phyloP scores from a whole-genome alignment of 108 stramenopile species.

The Skeletonema potamos region DNA sequence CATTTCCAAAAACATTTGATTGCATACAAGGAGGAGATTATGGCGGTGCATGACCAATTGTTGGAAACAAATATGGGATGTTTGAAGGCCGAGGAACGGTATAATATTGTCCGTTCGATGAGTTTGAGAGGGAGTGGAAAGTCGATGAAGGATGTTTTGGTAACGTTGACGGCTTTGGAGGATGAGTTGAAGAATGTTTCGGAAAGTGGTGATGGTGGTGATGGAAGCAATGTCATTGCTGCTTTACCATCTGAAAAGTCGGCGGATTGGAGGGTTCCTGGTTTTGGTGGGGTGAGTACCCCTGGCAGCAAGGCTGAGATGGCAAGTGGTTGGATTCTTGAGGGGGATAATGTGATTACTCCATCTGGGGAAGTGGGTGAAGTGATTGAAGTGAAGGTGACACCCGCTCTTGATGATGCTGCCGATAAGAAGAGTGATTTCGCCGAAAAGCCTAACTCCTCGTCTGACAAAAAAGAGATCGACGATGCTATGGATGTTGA shows the following conservation, averaged over 20 bases:
- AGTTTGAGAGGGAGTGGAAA: conserved; percentile 20
- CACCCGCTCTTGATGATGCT: not conserved
- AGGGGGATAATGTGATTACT: conserved; percentile 74
- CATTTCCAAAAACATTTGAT: conserved; percentile 67
- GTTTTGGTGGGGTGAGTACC: conserved; percentile 63
- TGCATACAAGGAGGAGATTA: conserved; percentile 54
- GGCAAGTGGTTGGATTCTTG: conserved; percentile 73
- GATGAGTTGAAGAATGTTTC: conserved; percentile 41
- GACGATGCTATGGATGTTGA: conserved; percentile 42
- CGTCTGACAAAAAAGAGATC: not conserved
- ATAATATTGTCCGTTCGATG: conserved; percentile 38
- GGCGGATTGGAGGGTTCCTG: conserved; percentile 35
- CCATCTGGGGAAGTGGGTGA: conserved; percentile 65
- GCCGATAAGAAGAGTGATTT: conserved; percentile 6
- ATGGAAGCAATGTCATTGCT: conserved; percentile 1
- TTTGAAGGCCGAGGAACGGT: conserved; percentile 60
- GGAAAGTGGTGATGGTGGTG: conserved; percentile 9
- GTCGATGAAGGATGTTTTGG: conserved; percentile 70
- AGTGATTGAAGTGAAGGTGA: conserved; percentile 37
- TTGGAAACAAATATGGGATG: conserved; percentile 48
- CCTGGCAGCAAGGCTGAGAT: not conserved
- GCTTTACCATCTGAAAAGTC: not conserved
- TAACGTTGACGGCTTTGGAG: conserved; percentile 51
- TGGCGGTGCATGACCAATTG: conserved; percentile 53
- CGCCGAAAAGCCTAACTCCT: conserved; percentile 7